Evolutionary conservation across 371 early-diverging fungal species (phyloP), one percentile per base, ranked within the genome.

Genomic region (Rhizopus stolonifer): DNA sequence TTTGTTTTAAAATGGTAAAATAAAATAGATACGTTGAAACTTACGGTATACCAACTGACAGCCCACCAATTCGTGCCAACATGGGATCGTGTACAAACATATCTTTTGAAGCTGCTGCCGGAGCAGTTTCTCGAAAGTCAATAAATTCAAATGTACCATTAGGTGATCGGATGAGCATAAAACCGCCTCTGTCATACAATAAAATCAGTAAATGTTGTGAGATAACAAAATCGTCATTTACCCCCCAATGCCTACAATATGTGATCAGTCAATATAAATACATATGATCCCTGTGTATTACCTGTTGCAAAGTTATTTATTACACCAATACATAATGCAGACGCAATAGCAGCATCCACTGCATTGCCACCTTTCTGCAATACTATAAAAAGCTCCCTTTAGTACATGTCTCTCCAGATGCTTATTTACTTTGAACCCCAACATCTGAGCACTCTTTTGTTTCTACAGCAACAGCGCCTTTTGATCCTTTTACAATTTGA

Each of bases 221-320:
- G 21, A 53, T 49, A 11, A 43, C n/a, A 50, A 25, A 15, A 17
- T 15, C 15, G 21, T 13, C 21, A 47, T 48, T 54, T 70, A 72
- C 75, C 74, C 77, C 46, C 74, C 72, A 49, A 74, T 70, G 13
- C 70, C 71, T 72, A 58, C 18, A 45, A 43, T 44, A 44, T 46
- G 25, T 18, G 14, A 31, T 17, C 13, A 46, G 1, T 23, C 15
- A 39, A 18, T 11, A 40, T 14, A 51, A 33, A 56, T 25, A 15
- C 19, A 17, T 21, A 17, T 39, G 8, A 23, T 21, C 9, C 7
- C 36, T 23, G 7, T 31, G 17, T 50, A 36, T 95, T 92, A 46
- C 99, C 99, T n/a, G 94, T 86, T 11, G 95, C 87, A 81, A 95
- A 98, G 11, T 81, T 84, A 68, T 99, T 91, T 46, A 98, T 85